Evolutionary conservation across 2,329 filamentous ascomycete species (phyloP).

Genomic region (Rhexocercosporidium sp.): DNA sequence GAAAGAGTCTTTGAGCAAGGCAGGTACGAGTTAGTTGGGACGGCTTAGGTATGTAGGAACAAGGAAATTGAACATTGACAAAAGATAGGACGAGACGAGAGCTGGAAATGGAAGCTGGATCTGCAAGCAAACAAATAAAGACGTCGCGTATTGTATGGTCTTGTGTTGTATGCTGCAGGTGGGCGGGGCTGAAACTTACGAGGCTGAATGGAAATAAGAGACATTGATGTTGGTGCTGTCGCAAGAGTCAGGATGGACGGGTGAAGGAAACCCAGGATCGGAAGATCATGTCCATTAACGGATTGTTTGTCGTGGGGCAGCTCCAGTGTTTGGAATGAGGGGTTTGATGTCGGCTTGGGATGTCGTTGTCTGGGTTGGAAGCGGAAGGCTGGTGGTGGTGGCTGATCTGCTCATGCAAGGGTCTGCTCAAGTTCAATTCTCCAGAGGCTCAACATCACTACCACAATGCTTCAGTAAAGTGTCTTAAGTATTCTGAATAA

Average conservation of each 20-base stretch:
- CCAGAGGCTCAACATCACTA: no score
- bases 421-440: no score
- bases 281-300: background rate
- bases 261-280: background rate
- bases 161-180: background rate
- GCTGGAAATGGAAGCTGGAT: background rate
- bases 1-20: slow-evolving; percentile 20
- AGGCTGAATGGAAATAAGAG: slow-evolving; percentile 21
- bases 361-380: background rate
- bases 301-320: background rate
- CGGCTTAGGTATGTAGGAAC: background rate
- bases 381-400: background rate
- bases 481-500: no score
- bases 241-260: background rate
- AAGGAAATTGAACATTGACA: background rate
- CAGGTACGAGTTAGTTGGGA: slow-evolving; percentile 10
- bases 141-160: background rate
- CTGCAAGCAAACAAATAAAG: slow-evolving; percentile 9
- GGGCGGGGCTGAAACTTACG: slow-evolving; percentile 20
- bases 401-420: no score
- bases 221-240: background rate
- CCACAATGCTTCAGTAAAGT: no score
- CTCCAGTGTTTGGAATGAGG: background rate
- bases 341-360: background rate
- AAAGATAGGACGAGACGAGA: background rate